A percentile compares a stretch with the other conserved stretches of the same genome.
Evolutionary conservation across 805 yeast species (phyloP).

Genomic region (Candida railenensis): DNA sequence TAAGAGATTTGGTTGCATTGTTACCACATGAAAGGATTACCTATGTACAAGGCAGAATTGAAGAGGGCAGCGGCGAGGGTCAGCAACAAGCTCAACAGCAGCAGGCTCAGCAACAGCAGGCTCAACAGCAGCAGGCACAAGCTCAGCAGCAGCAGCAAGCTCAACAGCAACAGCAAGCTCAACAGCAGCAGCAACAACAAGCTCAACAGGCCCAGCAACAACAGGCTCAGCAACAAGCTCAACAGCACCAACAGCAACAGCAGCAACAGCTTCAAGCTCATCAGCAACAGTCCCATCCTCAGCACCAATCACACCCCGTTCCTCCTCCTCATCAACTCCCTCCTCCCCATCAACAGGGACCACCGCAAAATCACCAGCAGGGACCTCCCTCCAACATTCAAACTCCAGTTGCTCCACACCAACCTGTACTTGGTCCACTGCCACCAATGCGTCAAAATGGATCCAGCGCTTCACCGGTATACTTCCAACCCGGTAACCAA

Average conservation of each 20-base stretch:
- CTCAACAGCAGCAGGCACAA: slow-evolving; percentile 11
- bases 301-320: slow-evolving; percentile 1
- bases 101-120: slow-evolving; percentile 16
- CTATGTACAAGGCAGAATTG: slow-evolving; percentile 25
- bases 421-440: slow-evolving; percentile 6
- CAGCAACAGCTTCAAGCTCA: slow-evolving; percentile 2
- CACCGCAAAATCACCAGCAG: slow-evolving; percentile 10
- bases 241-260: slow-evolving; percentile 1
- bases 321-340: background rate
- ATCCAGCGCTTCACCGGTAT: slow-evolving; percentile 1
- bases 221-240: slow-evolving; percentile 12
- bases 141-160: slow-evolving; percentile 9
- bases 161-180: slow-evolving; percentile 12
- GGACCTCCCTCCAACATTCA: slow-evolving; percentile 3
- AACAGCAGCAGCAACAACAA: slow-evolving; percentile 12
- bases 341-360: background rate
- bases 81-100: slow-evolving; percentile 10
- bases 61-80: slow-evolving; percentile 23
- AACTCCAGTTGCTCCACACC: background rate
- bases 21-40: slow-evolving; percentile 42
- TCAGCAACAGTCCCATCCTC: background rate
- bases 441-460: slow-evolving; percentile 4
- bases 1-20: slow-evolving; percentile 43
- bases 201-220: slow-evolving; percentile 15
- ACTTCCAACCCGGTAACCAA: slow-evolving; percentile 9